Evolutionary conservation across 169 alveolate genomes (phyloP), one percentile per base, ranked within the genome.

Genomic region (Amoebophrya sp.): DNA sequence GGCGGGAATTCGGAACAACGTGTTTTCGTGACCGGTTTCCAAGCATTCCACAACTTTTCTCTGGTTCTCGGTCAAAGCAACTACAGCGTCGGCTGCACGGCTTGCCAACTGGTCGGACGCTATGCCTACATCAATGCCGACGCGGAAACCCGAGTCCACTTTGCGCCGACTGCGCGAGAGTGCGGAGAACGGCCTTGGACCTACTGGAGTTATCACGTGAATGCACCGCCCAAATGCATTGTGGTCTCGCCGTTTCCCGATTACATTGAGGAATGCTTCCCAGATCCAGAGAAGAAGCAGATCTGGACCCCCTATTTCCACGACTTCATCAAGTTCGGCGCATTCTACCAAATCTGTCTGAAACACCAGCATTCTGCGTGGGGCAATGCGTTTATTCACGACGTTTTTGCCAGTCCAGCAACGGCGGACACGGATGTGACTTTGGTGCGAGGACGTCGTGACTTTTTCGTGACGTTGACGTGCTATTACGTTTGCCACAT

Each of bases 111-210:
- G 36, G 83, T 65, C 33, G 83, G 83, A 29, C 83, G 83, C 2
- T 65, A 65, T 36, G 83, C 83, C 83, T 65, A 65, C 83, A 65
- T 65, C 83, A 65, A 65, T 36, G 18, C 83, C 83, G 83, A 65
- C 26, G 83, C 83, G 33, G 83, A 65, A 36, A 65, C 83, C 36
- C 83, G 83, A 10, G 83, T 65, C 39, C 83, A 65, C 26, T 36
- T 65, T 6, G 83, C 83, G 33, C 83, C 83, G 36, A 65, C 83
- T 36, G 83, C 26, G 83, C 33, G n/a, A 6, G 38, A 65, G 83
- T 65, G 83, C 83, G 83, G 83, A 10, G 83, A 65, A 18, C 83
- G 83, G 33, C 83, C 83, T 29, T 65, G 83, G 83, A 65, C 12
- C 33, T 65, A 6, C 83, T 65, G 83, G 83, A 65, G 38, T 29